A percentile compares a stretch with the other conserved stretches of the same genome.
phyloP scores from a whole-genome alignment of 257 asterid genomes.

The Solanum chiquidenum region DNA sequence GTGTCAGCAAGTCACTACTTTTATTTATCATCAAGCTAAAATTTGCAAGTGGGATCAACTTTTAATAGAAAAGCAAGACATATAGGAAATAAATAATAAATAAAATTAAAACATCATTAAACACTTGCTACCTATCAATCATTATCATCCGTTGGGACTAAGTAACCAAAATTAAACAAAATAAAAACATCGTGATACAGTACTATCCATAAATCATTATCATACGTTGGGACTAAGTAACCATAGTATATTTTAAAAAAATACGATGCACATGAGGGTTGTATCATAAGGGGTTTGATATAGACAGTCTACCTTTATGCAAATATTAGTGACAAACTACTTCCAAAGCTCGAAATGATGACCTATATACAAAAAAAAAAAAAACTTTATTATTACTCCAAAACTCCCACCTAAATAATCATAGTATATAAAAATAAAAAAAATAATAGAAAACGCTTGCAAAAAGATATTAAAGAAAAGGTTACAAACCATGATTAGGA shows the following conservation, averaged over 20 bases:
- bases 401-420: background rate
- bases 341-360: background rate
- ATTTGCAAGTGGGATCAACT: background rate
- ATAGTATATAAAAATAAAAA: background rate
- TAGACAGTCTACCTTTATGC: background rate
- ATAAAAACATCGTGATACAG: background rate
- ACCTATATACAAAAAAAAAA: background rate
- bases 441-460: background rate
- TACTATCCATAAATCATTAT: background rate
- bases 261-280: rapidly evolving
- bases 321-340: background rate
- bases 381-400: background rate
- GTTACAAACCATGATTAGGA: background rate
- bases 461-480: background rate
- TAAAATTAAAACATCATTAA: background rate
- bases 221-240: background rate
- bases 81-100: background rate
- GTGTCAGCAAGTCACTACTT: constrained; percentile 1
- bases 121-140: background rate
- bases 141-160: background rate
- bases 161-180: background rate
- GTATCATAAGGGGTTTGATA: background rate
- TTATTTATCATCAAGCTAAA: background rate
- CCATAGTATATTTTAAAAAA: background rate
- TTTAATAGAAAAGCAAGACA: background rate